Conservation (phyloP, 306 rosid species). For the Trichosanthes cucumerina region DNA sequence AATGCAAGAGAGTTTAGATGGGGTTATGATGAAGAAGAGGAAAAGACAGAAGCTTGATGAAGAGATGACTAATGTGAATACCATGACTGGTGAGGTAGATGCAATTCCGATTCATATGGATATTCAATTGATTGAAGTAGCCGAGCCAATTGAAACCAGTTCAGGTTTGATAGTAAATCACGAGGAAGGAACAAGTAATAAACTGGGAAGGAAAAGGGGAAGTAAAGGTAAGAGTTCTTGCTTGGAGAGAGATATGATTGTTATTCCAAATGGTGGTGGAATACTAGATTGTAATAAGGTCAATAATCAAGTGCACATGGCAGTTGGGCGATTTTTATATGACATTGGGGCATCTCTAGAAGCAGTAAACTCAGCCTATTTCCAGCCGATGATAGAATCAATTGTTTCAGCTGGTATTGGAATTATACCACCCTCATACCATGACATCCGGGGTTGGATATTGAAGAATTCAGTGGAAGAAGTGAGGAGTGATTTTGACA, state of each 20-base stretch:
- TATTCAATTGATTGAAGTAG: slow-evolving; percentile 26
- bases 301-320: slow-evolving; percentile 47
- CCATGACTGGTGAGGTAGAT: slow-evolving; percentile 27
- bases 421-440: slow-evolving; percentile 41
- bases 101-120: slow-evolving; percentile 30
- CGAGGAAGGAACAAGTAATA: slow-evolving; percentile 33
- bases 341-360: slow-evolving; percentile 79
- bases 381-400: slow-evolving; percentile 73
- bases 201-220: slow-evolving; percentile 56
- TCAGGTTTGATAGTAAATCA: slow-evolving; percentile 21
- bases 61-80: slow-evolving; percentile 44
- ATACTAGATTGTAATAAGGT: slow-evolving; percentile 23
- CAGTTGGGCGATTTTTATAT: slow-evolving; percentile 73
- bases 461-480: slow-evolving; percentile 73
- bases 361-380: slow-evolving; percentile 68
- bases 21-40: slow-evolving; percentile 72
- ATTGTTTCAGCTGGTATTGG: slow-evolving; percentile 49
- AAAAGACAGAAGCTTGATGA: slow-evolving; percentile 79
- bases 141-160: slow-evolving; percentile 29
- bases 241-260: slow-evolving; percentile 29
- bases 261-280: slow-evolving; percentile 22
- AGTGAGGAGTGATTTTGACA: slow-evolving; percentile 48
- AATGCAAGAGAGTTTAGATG: slow-evolving; percentile 78
- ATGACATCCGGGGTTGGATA: slow-evolving; percentile 76
- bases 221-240: slow-evolving; percentile 41